phyloP scores from a whole-genome alignment of 1,284 basidiomycete species.

The Fistulina hepatica region DNA sequence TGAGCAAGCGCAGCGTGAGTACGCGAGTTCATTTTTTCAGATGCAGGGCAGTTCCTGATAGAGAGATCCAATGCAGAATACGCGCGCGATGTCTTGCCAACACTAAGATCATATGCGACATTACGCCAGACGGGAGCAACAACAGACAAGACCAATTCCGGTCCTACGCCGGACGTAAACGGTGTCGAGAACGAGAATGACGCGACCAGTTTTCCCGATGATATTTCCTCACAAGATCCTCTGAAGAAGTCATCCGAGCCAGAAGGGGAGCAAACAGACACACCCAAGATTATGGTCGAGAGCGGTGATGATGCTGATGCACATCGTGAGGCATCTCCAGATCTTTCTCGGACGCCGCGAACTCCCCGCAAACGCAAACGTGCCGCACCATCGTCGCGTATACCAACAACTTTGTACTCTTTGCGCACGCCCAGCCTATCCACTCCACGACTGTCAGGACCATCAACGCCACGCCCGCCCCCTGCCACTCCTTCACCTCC shows the following conservation, averaged over 20 bases:
- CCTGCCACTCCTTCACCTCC: slow-evolving; percentile 18
- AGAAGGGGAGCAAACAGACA: too few species aligned
- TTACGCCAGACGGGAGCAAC: neutral
- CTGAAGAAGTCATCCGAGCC: too few species aligned
- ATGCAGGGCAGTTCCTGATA: neutral
- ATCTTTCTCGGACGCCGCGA: too few species aligned
- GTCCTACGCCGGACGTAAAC: neutral
- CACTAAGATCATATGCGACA: neutral
- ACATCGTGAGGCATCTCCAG: neutral
- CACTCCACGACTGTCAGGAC: neutral
- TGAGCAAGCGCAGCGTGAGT: neutral
- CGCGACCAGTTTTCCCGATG: too few species aligned
- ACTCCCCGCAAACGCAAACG: too few species aligned
- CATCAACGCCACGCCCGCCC: neutral
- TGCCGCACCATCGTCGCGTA: neutral
- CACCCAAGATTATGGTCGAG: neutral
- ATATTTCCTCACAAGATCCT: too few species aligned
- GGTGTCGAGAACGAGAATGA: too few species aligned
- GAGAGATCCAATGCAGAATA: neutral
- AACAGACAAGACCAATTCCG: neutral
- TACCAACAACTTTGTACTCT: neutral
- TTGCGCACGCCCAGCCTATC: neutral
- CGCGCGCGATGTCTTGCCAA: neutral
- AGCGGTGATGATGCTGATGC: neutral
- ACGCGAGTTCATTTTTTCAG: too few species aligned